Conservation (phyloP, 371 early-diverging fungal genomes). For the Apophysomyces elegans region DNA sequence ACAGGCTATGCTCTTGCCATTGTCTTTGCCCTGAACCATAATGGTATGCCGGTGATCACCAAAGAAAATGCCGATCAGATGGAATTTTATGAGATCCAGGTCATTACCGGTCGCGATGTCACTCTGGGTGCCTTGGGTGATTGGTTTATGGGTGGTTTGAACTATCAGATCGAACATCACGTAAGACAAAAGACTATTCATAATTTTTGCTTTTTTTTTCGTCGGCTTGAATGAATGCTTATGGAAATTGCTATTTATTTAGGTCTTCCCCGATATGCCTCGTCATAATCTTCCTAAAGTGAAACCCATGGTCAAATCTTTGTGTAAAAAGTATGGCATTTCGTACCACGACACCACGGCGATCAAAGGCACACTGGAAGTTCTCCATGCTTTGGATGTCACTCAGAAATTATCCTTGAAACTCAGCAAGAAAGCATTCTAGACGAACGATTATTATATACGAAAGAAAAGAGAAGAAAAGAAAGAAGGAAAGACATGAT, state of each 20-base stretch:
- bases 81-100: constrained; percentile 82
- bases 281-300: constrained; percentile 74
- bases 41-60: constrained; percentile 87
- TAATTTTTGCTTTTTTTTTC: neutral
- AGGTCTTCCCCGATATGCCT: constrained; percentile 84
- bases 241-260: neutral
- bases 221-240: too few relatives aligned
- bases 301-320: constrained; percentile 64
- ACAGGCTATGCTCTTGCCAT: constrained; percentile 82
- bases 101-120: constrained; percentile 85
- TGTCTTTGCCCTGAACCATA: constrained; percentile 88
- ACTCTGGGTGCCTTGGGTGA: constrained; percentile 60
- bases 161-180: constrained; percentile 85
- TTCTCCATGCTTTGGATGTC: constrained; percentile 64
- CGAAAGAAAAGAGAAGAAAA: neutral
- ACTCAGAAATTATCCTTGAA: constrained; percentile 64
- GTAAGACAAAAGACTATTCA: constrained; percentile 31
- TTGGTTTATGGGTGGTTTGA: constrained; percentile 88
- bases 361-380: constrained; percentile 74
- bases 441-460: neutral
- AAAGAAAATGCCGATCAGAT: constrained; percentile 68
- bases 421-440: constrained; percentile 53
- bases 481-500: constrained; percentile 2
- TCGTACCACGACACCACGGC: constrained; percentile 75
- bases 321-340: constrained; percentile 78